Conservation (phyloP, 805 yeast species). For the Suhomyces canberraensis region DNA sequence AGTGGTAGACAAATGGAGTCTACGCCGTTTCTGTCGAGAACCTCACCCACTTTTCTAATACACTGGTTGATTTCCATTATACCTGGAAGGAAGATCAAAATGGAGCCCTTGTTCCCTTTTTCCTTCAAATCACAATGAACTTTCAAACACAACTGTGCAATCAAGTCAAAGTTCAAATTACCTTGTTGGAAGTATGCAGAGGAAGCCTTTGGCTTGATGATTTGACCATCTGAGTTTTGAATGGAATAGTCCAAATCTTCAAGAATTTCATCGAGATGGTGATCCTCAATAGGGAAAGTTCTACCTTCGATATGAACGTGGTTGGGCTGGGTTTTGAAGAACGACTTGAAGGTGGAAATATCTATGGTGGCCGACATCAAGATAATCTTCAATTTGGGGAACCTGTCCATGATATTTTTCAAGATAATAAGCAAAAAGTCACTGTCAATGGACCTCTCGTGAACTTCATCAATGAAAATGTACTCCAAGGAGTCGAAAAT, state of each 20-base stretch:
- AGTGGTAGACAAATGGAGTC: constrained; percentile 60
- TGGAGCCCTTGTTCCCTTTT: constrained; percentile 59
- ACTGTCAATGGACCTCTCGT: constrained; percentile 88
- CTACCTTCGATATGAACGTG: constrained; percentile 88
- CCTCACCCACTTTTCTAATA: constrained; percentile 35
- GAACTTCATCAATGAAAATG: constrained; percentile 92
- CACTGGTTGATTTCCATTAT: constrained; percentile 79
- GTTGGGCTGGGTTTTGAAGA: constrained; percentile 52
- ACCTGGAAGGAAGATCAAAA: constrained; percentile 86
- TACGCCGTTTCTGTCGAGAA: constrained; percentile 10
- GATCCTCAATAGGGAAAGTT: constrained; percentile 85
- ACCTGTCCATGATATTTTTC: constrained; percentile 53
- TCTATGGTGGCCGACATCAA: constrained; percentile 96
- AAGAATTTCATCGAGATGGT: constrained; percentile 67
- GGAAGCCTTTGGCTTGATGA: constrained; percentile 56
- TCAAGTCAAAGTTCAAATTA: constrained; percentile 69
- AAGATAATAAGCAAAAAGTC: constrained; percentile 79
- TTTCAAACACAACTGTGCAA: constrained; percentile 51
- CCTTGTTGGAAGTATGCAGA: constrained; percentile 65
- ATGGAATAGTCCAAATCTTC: constrained; percentile 55
- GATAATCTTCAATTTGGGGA: constrained; percentile 59
- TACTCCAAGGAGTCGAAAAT: constrained; percentile 59
- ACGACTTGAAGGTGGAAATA: constrained; percentile 59
- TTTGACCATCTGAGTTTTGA: constrained; percentile 38
- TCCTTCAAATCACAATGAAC: constrained; percentile 48